Conservation (phyloP, 2,329 filamentous ascomycete species). For the Fusarium sp. region DNA sequence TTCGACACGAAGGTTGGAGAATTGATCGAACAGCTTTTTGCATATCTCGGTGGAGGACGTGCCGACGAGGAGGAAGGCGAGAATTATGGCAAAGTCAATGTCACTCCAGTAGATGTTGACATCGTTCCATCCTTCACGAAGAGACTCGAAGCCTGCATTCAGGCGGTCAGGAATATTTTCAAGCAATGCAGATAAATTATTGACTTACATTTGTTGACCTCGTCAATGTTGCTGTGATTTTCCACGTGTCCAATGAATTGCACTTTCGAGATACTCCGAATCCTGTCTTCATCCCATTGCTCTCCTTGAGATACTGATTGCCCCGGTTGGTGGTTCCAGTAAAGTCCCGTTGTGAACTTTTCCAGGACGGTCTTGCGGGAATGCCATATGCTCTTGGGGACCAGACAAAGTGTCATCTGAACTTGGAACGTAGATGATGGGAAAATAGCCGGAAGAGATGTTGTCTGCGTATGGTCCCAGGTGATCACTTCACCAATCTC, state of each 20-base stretch:
- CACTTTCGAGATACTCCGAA: not conserved
- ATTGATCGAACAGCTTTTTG: slow-evolving; percentile 11
- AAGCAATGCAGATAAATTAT: accelerated
- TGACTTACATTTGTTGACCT: not conserved
- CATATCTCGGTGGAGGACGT: not conserved
- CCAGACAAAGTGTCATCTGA: slow-evolving; percentile 1
- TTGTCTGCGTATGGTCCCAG: not conserved
- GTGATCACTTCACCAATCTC: not conserved
- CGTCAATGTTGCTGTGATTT: not conserved
- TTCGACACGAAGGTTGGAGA: not conserved
- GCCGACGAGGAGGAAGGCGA: slow-evolving; percentile 1
- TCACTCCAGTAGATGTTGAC: slow-evolving; percentile 13
- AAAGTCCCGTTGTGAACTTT: slow-evolving; percentile 1
- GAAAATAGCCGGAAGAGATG: not conserved
- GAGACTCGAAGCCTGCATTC: not conserved
- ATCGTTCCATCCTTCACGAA: slow-evolving; percentile 3
- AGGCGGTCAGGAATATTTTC: not conserved
- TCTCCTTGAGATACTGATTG: not conserved
- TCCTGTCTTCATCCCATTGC: not conserved
- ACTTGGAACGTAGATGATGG: not conserved
- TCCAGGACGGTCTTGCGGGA: slow-evolving; percentile 6
- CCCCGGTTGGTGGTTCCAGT: not conserved
- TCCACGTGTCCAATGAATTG: slow-evolving; percentile 6
- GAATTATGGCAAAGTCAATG: slow-evolving; percentile 10
- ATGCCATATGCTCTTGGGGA: slow-evolving; percentile 5